Percentiles rank a stretch among this genome's conserved stretches.
These are phyloP conservation scores for Solanum ahanhuiri DNA, from an alignment of 257 asterid genomes.

Conservation along the genomic window DNA sequence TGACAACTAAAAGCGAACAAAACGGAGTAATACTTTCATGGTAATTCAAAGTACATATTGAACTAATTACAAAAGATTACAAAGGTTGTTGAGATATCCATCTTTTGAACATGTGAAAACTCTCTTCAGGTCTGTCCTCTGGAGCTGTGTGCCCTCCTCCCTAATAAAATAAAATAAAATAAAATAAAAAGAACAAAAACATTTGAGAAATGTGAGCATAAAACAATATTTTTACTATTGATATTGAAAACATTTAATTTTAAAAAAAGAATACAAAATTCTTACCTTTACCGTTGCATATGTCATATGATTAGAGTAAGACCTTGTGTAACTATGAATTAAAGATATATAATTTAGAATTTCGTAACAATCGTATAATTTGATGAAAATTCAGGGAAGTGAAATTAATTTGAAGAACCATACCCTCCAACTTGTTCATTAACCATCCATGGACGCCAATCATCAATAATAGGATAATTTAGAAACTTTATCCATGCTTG, in stretches of 20 bases:
- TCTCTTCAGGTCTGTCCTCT: not conserved
- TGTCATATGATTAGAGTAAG: slow-evolving; percentile 16
- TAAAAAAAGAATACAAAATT: too few species aligned
- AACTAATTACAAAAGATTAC: not conserved
- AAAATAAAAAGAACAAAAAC: not conserved
- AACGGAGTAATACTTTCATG: not conserved
- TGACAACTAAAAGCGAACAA: not conserved
- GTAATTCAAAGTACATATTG: not conserved
- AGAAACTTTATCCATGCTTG: slow-evolving; percentile 7
- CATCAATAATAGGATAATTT: slow-evolving; percentile 1
- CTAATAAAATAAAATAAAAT: not conserved
- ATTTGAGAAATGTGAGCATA: not conserved
- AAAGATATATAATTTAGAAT: too few species aligned
- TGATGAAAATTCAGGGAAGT: not conserved
- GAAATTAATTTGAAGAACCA: not conserved
- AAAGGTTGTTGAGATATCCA: not conserved
- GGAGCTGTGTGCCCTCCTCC: slow-evolving; percentile 2
- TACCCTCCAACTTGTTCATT: slow-evolving; percentile 43
- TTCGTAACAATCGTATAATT: not conserved
- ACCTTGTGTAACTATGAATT: slow-evolving; percentile 22
- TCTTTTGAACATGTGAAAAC: not conserved
- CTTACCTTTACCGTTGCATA: slow-evolving; percentile 36
- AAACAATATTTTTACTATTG: not conserved
- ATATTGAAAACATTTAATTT: not conserved
- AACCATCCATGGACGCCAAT: slow-evolving; percentile 24